Conservation (phyloP, 2,329 filamentous ascomycete genomes). For the Sodiomyces alkalinus region DNA sequence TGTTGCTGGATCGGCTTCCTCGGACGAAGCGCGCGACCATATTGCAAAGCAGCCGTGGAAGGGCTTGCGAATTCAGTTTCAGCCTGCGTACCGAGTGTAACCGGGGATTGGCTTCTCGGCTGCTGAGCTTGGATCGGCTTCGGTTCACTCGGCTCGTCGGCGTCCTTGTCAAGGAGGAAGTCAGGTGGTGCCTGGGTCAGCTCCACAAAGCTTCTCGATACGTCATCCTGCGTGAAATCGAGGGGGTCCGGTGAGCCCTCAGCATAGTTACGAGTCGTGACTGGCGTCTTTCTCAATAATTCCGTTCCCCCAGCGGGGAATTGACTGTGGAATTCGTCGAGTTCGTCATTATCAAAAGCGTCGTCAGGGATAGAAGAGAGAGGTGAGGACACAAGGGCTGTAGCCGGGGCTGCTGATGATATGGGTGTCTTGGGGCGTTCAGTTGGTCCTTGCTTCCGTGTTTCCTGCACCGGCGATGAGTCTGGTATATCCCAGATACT, state of each 20-base stretch:
- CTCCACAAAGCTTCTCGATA: conserved; percentile 22
- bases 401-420: conserved; percentile 1
- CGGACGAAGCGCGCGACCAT: conserved; percentile 37
- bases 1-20: conserved; percentile 47
- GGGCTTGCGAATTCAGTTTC: neutral
- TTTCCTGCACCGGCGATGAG: conserved; percentile 10
- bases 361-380: conserved; percentile 18
- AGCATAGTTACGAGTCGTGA: neutral
- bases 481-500: conserved; percentile 21
- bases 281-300: neutral
- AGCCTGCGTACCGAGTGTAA: neutral
- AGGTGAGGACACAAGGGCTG: conserved; percentile 15
- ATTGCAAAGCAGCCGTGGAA: conserved; percentile 12
- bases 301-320: neutral
- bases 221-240: conserved; percentile 15
- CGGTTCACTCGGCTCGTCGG: conserved; percentile 22
- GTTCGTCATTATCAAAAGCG: no score
- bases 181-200: conserved; percentile 16
- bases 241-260: conserved; percentile 5
- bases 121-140: conserved; percentile 47
- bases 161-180: conserved; percentile 7
- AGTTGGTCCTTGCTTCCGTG: neutral
- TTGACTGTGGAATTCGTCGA: conserved; percentile 8
- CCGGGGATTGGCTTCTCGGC: neutral
- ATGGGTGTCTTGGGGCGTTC: neutral